phyloP scores from a whole-genome alignment of 306 rosid genomes.

The Vicia villosa region DNA sequence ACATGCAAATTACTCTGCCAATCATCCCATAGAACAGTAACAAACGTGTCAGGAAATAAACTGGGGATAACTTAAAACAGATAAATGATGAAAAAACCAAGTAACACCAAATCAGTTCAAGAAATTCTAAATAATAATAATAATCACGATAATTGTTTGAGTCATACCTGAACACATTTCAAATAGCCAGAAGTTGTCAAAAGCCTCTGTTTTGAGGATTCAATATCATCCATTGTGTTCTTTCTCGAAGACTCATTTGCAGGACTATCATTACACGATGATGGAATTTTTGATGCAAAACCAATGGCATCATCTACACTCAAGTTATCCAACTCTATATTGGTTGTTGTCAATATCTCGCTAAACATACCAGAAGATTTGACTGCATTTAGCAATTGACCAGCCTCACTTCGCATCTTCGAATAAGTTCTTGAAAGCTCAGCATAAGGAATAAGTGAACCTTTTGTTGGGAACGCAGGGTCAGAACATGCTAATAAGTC shows the following conservation, averaged over 20 bases:
- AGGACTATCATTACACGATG: slow-evolving; percentile 47
- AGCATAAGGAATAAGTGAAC: slow-evolving; percentile 73
- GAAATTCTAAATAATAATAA: slow-evolving; percentile 1
- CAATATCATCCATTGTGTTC: slow-evolving; percentile 64
- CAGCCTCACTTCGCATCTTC: slow-evolving; percentile 90
- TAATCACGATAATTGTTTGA: not conserved
- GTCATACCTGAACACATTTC: slow-evolving; percentile 94
- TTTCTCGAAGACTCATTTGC: slow-evolving; percentile 54
- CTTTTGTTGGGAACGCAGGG: slow-evolving; percentile 89
- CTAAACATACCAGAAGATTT: slow-evolving; percentile 58
- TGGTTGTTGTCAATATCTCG: slow-evolving; percentile 48
- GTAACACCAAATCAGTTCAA: slow-evolving; percentile 19
- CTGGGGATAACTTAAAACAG: slow-evolving; percentile 1
- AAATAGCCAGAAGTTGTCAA: slow-evolving; percentile 90
- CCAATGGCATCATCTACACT: slow-evolving; percentile 80
- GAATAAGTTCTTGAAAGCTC: slow-evolving; percentile 94
- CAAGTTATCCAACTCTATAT: slow-evolving; percentile 68
- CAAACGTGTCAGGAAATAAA: slow-evolving; percentile 33
- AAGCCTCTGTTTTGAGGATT: slow-evolving; percentile 85
- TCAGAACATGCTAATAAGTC: slow-evolving; percentile 81
- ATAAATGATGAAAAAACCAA: slow-evolving; percentile 8
- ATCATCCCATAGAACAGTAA: slow-evolving; percentile 41
- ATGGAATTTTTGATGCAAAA: slow-evolving; percentile 83
- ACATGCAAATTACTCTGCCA: slow-evolving; percentile 91
- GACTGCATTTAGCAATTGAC: slow-evolving; percentile 65